Base-by-base conservation (phyloP, 2,329 filamentous ascomycete genomes). In the Spiromastix sp. region DNA sequence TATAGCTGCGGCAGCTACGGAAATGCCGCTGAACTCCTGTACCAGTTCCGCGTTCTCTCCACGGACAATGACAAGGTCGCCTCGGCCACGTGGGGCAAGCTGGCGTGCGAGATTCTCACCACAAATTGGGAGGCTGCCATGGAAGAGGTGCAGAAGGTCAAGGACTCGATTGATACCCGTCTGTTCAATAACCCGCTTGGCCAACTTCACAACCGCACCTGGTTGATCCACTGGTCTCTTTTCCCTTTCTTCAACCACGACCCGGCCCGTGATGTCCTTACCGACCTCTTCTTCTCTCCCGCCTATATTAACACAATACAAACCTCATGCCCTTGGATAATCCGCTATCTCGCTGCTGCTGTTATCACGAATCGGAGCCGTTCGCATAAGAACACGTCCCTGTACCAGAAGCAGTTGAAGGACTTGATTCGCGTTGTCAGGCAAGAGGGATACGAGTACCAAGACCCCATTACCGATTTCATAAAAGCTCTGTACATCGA, bases 221-320 rank as follows among this genome's bases (percentile, higher is more conserved):
- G 89, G 85, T 72, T 98, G 54, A 82, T 94, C 52, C 91, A 98
- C 81, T 98, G 91, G 87, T 80, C 85, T 30, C 79, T 98, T 42
- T 98, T 96, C 77, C 89, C 91, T 43, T 87, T 95, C 68, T 98
- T 96, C 77, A 96, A 98, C 77, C 81, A 85, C 68, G 89, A 96
- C 54, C 73, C 78, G 47, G 85, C 85, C 40, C 85, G 89, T 55
- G 91, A 98, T 57, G 76, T 77, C 49, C 75, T 98, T 51, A 85
- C 91, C 56, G 91, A 98, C 52, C 79, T 96, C 60, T 91, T 95
- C 74, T 96, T 98, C 76, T 93, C 83, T 45, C 83, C 87, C 46
- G 76, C 85, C 51, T 98, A 85, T 73, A 98, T 98, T 77, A 98
- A 96, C 77, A 96, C 89, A 52, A 95, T 98, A 61, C 91, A 98